Base-by-base conservation (phyloP, 257 asterid species). In the Penstemon newberryi region DNA sequence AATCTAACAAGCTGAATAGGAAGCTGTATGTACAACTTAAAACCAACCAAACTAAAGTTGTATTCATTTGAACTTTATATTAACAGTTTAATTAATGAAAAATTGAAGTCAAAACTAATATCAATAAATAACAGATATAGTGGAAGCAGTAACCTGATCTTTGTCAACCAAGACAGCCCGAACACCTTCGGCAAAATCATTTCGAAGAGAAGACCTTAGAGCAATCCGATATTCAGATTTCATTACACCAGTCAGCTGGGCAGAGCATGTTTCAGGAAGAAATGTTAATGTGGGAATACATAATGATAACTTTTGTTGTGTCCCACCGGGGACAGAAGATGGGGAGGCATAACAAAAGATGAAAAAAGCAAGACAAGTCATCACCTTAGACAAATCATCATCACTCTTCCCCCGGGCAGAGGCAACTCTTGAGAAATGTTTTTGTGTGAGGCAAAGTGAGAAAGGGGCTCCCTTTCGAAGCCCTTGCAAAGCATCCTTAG, bases 111-210 rank as follows among this genome's bases (percentile, higher is more conserved):
- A 51, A 15, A 13, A n/a, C 6, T 47, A 36, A 49, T 43, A 4
- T 39, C 19, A 7, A 36, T 45, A 40, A 57, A 47, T 36, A 63
- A 62, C 43, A 25, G 56, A 42, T 33, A 45, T 9, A 66, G 61
- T 3, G 13, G 65, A 67, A 73, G 70, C 38, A 75, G 67, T 82
- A 39, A 93, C 98, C 96, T 88, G 96, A 80, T 93, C 97, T 81
- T 93, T 90, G 84, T 93, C 97, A 73, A 90, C 95, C 79, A 93
- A 81, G 76, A 93, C 94, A 55, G 98, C 97, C 51, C 98, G 90
- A 43, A 93, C 98, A 60, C 98, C 98, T 84, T 93, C 98, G 4
- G 79, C 53, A 70, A 93, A 90, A 81, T 90, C 98, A 81, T 75
- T 79, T 66, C 95, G 86, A 42, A 85, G 87, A 71, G 94, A 80